Base-by-base conservation (phyloP, 176 grass and related monocot species). In the Musa beccarii region DNA sequence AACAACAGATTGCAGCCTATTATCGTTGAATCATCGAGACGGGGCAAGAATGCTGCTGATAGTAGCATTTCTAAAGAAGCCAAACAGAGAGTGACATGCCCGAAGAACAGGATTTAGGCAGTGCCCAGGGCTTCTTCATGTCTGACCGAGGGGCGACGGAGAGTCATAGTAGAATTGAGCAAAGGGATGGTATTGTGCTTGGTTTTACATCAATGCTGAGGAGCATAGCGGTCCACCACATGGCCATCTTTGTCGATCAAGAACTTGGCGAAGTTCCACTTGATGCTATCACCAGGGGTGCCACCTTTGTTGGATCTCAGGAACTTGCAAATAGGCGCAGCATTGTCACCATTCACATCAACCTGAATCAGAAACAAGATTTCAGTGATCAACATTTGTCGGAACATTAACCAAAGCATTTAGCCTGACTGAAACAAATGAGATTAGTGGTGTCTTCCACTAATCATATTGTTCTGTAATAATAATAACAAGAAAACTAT, bases 221-320 rank as follows among this genome's bases (percentile, higher is more conserved):
- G 85, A 0, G 87, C 90, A 51, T 93, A 93, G 54, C 87, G 90
- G 52, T 93, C 85, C 69, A 96, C 83, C 11, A 96, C 89, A 72
- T 17, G 57, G 10, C 92, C 92, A 22, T 92, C 89, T 82, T 92
- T 92, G 79, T 96, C 87, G 13, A 90, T 85, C 81, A 96, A 85
- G 73, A 96, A 96, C 79, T 92, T 96, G 0, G 92, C 76, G 83
- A 96, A 96, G 83, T 96, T 96, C 92, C 92, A 96, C 55, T 92
- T 96, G 61, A 96, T 96, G 63, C 80, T 78, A 15, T 90, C 87
- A 0, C 89, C 92, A 25, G 92, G 92, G 17, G 92, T 63, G 24
- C 89, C 43, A 17, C 87, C 89, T 92, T 96, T 96, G 85, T 81
- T 96, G 1, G 83, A 84, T 71, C 88, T 96, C 56, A 92, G 83